phyloP scores from a whole-genome alignment of 164 flowering plant genomes.

The Protea cynaroides region DNA sequence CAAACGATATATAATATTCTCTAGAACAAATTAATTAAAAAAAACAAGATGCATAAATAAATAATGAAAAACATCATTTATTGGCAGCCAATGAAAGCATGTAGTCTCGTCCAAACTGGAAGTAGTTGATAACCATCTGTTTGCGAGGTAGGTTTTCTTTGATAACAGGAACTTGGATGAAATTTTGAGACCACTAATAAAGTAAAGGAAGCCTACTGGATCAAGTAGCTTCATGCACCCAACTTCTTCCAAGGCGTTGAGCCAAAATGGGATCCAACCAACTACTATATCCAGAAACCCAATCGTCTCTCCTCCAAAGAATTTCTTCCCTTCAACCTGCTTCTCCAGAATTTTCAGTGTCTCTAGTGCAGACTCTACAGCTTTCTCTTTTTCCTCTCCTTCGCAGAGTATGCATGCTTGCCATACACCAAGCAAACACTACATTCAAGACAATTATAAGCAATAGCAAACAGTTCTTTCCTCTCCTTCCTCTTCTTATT shows the following conservation, averaged over 20 bases:
- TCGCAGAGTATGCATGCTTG: neutral
- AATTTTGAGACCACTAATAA: neutral
- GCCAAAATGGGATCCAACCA: slow-evolving; percentile 5
- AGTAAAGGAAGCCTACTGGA: neutral
- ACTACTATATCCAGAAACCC: slow-evolving; percentile 4
- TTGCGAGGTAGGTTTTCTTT: neutral
- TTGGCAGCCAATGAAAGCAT: slow-evolving; percentile 1
- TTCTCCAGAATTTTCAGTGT: neutral
- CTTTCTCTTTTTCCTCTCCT: neutral
- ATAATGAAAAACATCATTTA: neutral
- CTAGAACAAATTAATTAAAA: neutral
- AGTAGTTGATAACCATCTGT: neutral
- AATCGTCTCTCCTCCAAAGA: slow-evolving; percentile 2
- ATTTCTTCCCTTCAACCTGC: neutral
- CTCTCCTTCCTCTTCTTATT: too few relatives aligned
- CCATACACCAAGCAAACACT: neutral
- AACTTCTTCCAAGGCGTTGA: neutral
- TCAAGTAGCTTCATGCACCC: slow-evolving; percentile 5
- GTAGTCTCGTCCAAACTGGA: neutral
- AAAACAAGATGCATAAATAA: too few relatives aligned
- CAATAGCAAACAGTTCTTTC: neutral
- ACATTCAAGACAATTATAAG: neutral
- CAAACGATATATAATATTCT: neutral
- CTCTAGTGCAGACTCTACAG: neutral
- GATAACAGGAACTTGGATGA: slow-evolving; percentile 4